These are phyloP conservation scores for Vitis hybrid DNA, from an alignment of 177 flowering plant species.

Conservation along the genomic window DNA sequence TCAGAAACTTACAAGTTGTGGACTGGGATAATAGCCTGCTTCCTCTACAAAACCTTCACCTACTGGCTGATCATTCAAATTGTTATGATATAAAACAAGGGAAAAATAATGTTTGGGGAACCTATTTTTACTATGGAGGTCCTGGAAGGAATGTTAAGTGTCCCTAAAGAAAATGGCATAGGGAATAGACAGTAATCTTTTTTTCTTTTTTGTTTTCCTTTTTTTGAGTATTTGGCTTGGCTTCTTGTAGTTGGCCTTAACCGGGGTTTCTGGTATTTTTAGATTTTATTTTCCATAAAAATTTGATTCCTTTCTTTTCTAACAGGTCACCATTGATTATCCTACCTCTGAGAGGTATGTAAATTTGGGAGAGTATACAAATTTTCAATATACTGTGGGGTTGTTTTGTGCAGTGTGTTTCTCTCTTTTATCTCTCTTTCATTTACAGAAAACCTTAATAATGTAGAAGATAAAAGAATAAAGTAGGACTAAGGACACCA, in stretches of 20 bases:
- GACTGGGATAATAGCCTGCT: slow-evolving; percentile 53
- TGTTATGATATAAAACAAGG: slow-evolving; percentile 47
- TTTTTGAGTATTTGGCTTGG: slow-evolving; percentile 9
- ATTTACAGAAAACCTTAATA: background rate
- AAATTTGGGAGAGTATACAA: slow-evolving; percentile 30
- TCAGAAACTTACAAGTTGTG: slow-evolving; percentile 44
- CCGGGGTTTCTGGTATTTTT: slow-evolving; percentile 21
- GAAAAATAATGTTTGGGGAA: slow-evolving; percentile 43
- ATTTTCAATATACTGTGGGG: slow-evolving; percentile 32
- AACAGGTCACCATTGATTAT: slow-evolving; percentile 23
- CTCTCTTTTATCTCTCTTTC: background rate
- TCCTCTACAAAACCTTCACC: slow-evolving; percentile 32
- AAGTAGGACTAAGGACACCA: too few relatives aligned
- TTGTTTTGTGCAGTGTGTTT: slow-evolving; percentile 4
- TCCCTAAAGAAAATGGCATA: slow-evolving; percentile 20
- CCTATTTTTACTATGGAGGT: slow-evolving; percentile 55
- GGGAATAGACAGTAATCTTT: background rate
- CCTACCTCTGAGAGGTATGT: slow-evolving; percentile 29
- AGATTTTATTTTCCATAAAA: slow-evolving; percentile 6
- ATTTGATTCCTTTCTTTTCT: slow-evolving; percentile 14
- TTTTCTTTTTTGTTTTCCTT: slow-evolving; percentile 9
- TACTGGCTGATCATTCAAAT: slow-evolving; percentile 43
- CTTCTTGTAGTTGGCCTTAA: background rate
- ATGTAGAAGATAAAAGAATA: background rate
- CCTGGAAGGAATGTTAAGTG: slow-evolving; percentile 52